These are phyloP conservation scores for Nakaseomyces sp. DNA, from an alignment of 1,139 yeast species.

Conservation along the genomic window DNA sequence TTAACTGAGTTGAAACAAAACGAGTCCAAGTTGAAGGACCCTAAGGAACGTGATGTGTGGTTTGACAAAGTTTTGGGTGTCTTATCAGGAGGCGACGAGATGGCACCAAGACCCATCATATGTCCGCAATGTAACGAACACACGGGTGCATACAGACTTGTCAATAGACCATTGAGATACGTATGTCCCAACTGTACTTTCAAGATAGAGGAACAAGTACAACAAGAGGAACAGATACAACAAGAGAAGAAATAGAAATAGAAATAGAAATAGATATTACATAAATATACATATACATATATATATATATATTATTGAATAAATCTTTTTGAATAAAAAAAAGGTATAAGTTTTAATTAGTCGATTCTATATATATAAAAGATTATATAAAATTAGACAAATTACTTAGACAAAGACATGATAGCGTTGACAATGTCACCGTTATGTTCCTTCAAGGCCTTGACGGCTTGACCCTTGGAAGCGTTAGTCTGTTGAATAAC, in stretches of 20 bases:
- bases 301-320: slow-evolving; percentile 3
- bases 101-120: slow-evolving; percentile 16
- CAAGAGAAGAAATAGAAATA: slow-evolving; percentile 2
- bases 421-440: slow-evolving; percentile 95
- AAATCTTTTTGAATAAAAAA: background rate
- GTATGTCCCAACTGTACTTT: slow-evolving; percentile 67
- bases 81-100: slow-evolving; percentile 27
- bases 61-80: slow-evolving; percentile 28
- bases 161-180: slow-evolving; percentile 50
- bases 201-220: slow-evolving; percentile 7
- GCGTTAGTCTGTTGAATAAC: slow-evolving; percentile 86
- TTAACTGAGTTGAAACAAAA: slow-evolving; percentile 21
- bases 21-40: slow-evolving; percentile 13
- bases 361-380: background rate
- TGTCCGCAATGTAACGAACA: slow-evolving; percentile 23
- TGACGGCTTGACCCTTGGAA: slow-evolving; percentile 81
- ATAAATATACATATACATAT: no score
- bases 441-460: slow-evolving; percentile 80
- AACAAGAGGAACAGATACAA: slow-evolving; percentile 1
- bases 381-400: slow-evolving; percentile 13
- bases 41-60: slow-evolving; percentile 27
- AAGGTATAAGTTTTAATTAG: no score
- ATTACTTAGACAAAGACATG: slow-evolving; percentile 61
- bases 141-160: slow-evolving; percentile 23
- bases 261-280: no score